Conservation (phyloP, 2,329 filamentous ascomycete genomes). For the Epichloe scottii region DNA sequence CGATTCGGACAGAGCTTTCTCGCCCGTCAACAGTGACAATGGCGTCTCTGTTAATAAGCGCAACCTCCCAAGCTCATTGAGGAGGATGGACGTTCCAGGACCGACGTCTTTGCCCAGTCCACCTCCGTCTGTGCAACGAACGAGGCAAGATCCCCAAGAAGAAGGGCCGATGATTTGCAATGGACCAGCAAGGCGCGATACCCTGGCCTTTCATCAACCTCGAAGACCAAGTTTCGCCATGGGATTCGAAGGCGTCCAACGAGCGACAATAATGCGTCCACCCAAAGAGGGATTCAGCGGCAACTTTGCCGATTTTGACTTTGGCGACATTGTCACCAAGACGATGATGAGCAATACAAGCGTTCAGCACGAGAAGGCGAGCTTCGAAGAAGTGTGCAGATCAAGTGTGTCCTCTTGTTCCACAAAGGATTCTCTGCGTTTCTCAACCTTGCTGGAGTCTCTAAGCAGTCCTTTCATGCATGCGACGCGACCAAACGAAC, state of each 20-base stretch:
- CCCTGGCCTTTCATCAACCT: constrained; percentile 32
- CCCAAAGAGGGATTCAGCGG: constrained; percentile 23
- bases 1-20: constrained; percentile 12
- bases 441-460: background rate
- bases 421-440: background rate
- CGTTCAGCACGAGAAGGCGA: background rate
- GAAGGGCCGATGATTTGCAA: constrained; percentile 33
- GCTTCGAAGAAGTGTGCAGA: background rate
- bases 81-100: constrained; percentile 14
- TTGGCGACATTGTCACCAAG: constrained; percentile 19
- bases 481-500: constrained; percentile 5
- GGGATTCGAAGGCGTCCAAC: constrained; percentile 16
- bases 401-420: background rate
- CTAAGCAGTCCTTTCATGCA: background rate
- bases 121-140: constrained; percentile 21
- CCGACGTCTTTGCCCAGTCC: constrained; percentile 27
- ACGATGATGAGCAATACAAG: constrained; percentile 2
- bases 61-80: constrained; percentile 14
- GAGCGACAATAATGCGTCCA: constrained; percentile 9
- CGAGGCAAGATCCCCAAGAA: constrained; percentile 27
- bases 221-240: constrained; percentile 36
- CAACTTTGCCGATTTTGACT: constrained; percentile 27
- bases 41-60: constrained; percentile 11
- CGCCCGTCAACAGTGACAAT: constrained; percentile 9
- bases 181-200: constrained; percentile 38